Conservation (phyloP, 2,329 filamentous ascomycete genomes). For the Myotisia sp. region DNA sequence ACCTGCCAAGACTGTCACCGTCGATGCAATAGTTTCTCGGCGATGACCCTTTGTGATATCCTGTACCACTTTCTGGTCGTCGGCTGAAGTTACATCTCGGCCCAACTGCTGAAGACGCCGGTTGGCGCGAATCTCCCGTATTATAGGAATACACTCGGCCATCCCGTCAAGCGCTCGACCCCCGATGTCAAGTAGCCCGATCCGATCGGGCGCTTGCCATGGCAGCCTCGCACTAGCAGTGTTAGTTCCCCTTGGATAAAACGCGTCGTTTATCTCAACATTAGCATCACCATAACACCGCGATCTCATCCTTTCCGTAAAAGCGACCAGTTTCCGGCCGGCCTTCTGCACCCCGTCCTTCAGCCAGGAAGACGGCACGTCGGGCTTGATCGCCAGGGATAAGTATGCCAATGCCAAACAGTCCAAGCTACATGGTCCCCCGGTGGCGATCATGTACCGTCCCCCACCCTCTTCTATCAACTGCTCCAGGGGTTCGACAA, state of each 20-base stretch:
- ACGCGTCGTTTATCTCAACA: slow-evolving; percentile 1
- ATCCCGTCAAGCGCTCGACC: slow-evolving; percentile 23
- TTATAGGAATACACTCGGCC: slow-evolving; percentile 25
- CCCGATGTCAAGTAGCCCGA: slow-evolving; percentile 21
- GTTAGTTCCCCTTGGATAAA: slow-evolving; percentile 5
- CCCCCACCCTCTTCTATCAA: slow-evolving; percentile 35
- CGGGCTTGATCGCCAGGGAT: slow-evolving; percentile 52
- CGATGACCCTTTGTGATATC: slow-evolving; percentile 16
- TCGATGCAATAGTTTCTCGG: slow-evolving; percentile 24
- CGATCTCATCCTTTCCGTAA: slow-evolving; percentile 28
- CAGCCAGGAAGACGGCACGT: slow-evolving; percentile 50
- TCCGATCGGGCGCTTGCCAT: slow-evolving; percentile 23
- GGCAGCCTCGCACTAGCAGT: slow-evolving; percentile 18
- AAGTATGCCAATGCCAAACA: slow-evolving; percentile 72
- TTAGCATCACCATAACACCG: slow-evolving; percentile 24
- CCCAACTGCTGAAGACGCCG: slow-evolving; percentile 24
- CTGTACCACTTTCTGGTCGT: slow-evolving; percentile 17
- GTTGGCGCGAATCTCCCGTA: slow-evolving; percentile 24
- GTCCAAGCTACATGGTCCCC: slow-evolving; percentile 52
- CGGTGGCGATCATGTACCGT: slow-evolving; percentile 40
- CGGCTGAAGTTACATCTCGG: slow-evolving; percentile 15
- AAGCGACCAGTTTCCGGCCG: slow-evolving; percentile 31
- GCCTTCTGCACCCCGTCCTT: slow-evolving; percentile 41
- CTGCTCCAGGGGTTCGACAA: slow-evolving; percentile 56
- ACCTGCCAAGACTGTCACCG: slow-evolving; percentile 23